Percentiles rank a stretch among this genome's conserved stretches.
phyloP scores from a whole-genome alignment of 2,329 filamentous ascomycete species.

The Fusarium stilboides region DNA sequence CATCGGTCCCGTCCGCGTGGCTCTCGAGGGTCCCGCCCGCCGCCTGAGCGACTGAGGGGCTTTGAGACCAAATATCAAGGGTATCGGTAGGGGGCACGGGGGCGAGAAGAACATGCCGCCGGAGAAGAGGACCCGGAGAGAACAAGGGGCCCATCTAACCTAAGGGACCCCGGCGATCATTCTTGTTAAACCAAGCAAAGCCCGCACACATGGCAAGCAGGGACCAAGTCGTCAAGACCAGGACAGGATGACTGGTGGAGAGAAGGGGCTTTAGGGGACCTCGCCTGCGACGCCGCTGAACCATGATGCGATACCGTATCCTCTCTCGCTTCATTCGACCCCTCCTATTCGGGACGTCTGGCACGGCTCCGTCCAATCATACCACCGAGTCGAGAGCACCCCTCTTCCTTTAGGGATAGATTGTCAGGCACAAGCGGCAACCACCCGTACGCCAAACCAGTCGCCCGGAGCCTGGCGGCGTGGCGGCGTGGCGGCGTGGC shows the following conservation, averaged over 20 bases:
- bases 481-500: slow-evolving; percentile 15
- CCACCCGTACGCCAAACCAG: slow-evolving; percentile 41
- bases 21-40: slow-evolving; percentile 40
- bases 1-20: slow-evolving; percentile 47
- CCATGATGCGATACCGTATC: slow-evolving; percentile 28
- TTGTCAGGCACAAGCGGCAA: slow-evolving; percentile 41
- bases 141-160: slow-evolving; percentile 16
- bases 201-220: slow-evolving; percentile 32
- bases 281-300: slow-evolving; percentile 30
- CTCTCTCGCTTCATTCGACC: slow-evolving; percentile 31
- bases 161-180: slow-evolving; percentile 34
- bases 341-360: slow-evolving; percentile 9
- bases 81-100: slow-evolving; percentile 10
- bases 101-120: slow-evolving; percentile 24
- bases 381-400: neutral
- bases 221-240: slow-evolving; percentile 18
- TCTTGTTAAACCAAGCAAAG: slow-evolving; percentile 11
- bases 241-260: slow-evolving; percentile 14
- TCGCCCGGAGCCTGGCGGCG: slow-evolving; percentile 30
- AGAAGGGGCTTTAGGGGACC: slow-evolving; percentile 26
- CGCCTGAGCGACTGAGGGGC: slow-evolving; percentile 24
- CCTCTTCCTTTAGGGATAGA: slow-evolving; percentile 34
- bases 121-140: slow-evolving; percentile 38
- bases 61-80: slow-evolving; percentile 32
- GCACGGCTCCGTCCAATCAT: slow-evolving; percentile 15